Evolutionary conservation across 768 basidiomycete genomes (phyloP).

Genomic region (Chiua virens): DNA sequence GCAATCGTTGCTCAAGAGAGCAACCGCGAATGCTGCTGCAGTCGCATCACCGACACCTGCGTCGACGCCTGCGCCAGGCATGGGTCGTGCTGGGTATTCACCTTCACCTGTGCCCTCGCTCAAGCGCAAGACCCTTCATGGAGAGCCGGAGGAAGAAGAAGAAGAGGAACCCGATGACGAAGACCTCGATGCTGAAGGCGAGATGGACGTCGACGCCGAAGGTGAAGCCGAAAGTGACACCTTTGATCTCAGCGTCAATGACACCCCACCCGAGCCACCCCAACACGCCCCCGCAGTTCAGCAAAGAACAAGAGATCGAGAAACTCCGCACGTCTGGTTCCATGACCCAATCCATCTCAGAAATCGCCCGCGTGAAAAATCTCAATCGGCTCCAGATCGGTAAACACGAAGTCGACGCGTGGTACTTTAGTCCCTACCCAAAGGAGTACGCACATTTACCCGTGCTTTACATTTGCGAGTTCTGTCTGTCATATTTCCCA

Average conservation of each 20-base stretch:
- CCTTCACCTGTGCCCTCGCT: constrained; percentile 60
- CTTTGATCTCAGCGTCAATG: constrained; percentile 59
- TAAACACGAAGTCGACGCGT: constrained; percentile 96
- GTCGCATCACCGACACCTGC: constrained; percentile 61
- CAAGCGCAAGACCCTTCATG: constrained; percentile 69
- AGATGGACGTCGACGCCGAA: constrained; percentile 49
- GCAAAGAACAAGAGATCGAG: constrained; percentile 98
- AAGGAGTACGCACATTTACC: constrained; percentile 97
- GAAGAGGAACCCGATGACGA: constrained; percentile 51
- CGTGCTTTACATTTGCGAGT: constrained; percentile 96
- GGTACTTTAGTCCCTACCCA: constrained; percentile 99
- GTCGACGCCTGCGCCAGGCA: constrained; percentile 40
- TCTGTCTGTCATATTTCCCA: constrained; percentile 92
- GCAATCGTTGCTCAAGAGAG: constrained; percentile 63
- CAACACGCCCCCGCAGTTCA: constrained; percentile 67
- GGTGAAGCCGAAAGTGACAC: constrained; percentile 58
- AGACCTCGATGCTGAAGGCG: constrained; percentile 48
- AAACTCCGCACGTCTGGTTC: constrained; percentile 96
- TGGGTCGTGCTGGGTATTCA: constrained; percentile 39
- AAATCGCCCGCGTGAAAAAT: constrained; percentile 98
- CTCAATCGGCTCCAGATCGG: constrained; percentile 96
- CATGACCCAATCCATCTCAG: constrained; percentile 98
- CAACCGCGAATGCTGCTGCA: constrained; percentile 66
- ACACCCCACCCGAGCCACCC: constrained; percentile 46
- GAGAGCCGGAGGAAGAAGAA: constrained; percentile 62